phyloP scores from a whole-genome alignment of 441 rosid genomes.

The Omphalea diandra region DNA sequence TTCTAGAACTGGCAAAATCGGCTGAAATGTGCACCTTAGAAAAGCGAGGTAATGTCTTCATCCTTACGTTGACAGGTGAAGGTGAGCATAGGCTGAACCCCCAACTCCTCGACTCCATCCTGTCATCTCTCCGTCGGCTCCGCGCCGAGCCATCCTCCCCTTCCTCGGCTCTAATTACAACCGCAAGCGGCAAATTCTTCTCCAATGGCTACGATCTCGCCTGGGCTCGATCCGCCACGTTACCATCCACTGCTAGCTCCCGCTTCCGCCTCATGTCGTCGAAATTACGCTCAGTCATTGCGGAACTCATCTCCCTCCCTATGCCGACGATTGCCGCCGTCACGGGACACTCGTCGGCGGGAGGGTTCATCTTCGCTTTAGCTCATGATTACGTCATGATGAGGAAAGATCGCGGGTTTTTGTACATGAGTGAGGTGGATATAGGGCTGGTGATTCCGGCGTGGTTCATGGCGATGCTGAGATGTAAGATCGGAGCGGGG shows the following conservation, averaged over 20 bases:
- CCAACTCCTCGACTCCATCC: constrained; percentile 42
- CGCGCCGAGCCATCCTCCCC: constrained; percentile 37
- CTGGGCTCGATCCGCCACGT: constrained; percentile 31
- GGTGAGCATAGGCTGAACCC: neutral
- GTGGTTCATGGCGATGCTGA: constrained; percentile 40
- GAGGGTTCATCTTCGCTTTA: constrained; percentile 50
- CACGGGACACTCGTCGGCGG: constrained; percentile 72
- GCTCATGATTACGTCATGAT: constrained; percentile 61
- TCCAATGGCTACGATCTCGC: constrained; percentile 69
- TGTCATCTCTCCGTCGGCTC: constrained; percentile 36
- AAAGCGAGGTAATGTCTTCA: neutral
- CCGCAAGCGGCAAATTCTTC: constrained; percentile 68
- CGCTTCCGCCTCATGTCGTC: constrained; percentile 38
- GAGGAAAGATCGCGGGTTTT: constrained; percentile 63
- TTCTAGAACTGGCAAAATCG: too few species aligned
- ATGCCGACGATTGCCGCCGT: constrained; percentile 79
- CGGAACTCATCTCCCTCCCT: constrained; percentile 61
- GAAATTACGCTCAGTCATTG: constrained; percentile 36
- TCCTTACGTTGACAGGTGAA: neutral
- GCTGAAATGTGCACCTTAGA: neutral
- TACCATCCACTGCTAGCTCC: constrained; percentile 12
- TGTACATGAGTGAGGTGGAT: constrained; percentile 74
- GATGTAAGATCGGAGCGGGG: constrained; percentile 38
- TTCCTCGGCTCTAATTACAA: constrained; percentile 52
- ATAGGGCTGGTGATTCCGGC: constrained; percentile 42